Percentiles rank a stretch among this genome's conserved stretches.
These are phyloP conservation scores for Dispira parvispora DNA, from an alignment of 192 early-diverging fungal species.

Conservation along the genomic window DNA sequence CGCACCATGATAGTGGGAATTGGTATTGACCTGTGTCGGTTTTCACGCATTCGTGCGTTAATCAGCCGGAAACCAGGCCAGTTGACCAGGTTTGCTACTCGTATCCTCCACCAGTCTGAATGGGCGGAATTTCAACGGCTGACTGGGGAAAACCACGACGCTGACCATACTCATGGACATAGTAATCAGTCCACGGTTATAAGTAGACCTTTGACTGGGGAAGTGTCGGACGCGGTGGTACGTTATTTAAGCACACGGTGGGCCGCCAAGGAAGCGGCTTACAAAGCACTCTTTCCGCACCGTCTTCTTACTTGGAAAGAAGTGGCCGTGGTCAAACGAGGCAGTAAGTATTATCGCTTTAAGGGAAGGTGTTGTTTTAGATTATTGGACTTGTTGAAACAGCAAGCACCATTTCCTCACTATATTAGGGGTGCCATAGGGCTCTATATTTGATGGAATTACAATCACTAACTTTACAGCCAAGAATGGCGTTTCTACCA, in stretches of 20 bases:
- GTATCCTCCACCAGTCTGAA: not conserved
- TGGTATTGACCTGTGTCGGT: not conserved
- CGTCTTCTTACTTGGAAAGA: slow-evolving; percentile 42
- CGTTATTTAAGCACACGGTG: slow-evolving; percentile 27
- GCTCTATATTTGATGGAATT: not conserved
- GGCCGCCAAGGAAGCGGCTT: slow-evolving; percentile 56
- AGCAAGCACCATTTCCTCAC: not conserved
- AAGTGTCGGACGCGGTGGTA: not conserved
- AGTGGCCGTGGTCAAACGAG: slow-evolving; percentile 31
- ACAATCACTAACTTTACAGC: not conserved
- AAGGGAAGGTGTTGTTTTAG: not conserved
- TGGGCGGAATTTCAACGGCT: not conserved
- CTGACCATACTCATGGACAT: not conserved
- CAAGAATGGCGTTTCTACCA: not conserved
- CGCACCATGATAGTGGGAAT: no score
- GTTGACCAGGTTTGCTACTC: not conserved
- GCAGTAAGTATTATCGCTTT: slow-evolving; percentile 20
- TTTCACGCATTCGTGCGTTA: not conserved
- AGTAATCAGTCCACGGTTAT: not conserved
- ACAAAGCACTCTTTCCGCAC: slow-evolving; percentile 50
- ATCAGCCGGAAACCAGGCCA: not conserved
- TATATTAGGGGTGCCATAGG: not conserved
- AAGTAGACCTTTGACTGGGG: not conserved
- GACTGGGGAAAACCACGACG: not conserved
- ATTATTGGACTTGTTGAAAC: not conserved